Evolutionary conservation across 148 eudicot species (phyloP), one percentile per base, ranked within the genome.

Genomic region (Euryodendron excelsum): DNA sequence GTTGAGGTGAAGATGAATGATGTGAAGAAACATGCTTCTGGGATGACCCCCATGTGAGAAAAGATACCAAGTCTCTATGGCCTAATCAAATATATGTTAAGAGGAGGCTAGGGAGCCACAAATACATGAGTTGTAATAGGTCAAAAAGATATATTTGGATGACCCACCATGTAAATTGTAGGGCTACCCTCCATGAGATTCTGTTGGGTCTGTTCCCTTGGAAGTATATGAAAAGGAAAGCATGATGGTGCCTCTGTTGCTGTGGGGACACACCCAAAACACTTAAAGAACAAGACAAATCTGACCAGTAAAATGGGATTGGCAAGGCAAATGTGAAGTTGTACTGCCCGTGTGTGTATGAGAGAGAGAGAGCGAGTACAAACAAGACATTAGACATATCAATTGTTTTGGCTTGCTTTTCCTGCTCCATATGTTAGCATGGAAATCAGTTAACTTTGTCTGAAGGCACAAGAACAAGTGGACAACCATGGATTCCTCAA

Each of bases 121-220:
- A 50, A 50, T 50, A 50, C 2, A 50, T 50, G 55, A 50, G 11
- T 7, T 3, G 27, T 50, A 50, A 50, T 17, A 12, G 48, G 71
- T 21, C 28, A 21, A 14, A 67, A 65, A 65, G 69, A 11, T n/a
- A 20, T 12, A 65, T 34, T 36, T 36, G 27, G n/a, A n/a, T 79
- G 77, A 58, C 77, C 82, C 82, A 79, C 77, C 64, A 63, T 48
- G 73, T 73, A 80, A 62, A 66, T 61, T 31, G 78, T 33, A 68
- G 74, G 79, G 50, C 70, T 75, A n/a, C n/a, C 50, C 15, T 65
- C 36, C 79, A 75, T 69, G 83, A 75, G 79, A 80, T 80, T 80
- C 75, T 68, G 75, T 75, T 75, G 73, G 74, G 74, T 58, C 36
- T 80, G 79, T 69, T 74, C 75, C 72, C 77, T 64, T 73, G 77